Conservation (phyloP, 2,329 filamentous ascomycete genomes). For the Corniculantispora saksenae region DNA sequence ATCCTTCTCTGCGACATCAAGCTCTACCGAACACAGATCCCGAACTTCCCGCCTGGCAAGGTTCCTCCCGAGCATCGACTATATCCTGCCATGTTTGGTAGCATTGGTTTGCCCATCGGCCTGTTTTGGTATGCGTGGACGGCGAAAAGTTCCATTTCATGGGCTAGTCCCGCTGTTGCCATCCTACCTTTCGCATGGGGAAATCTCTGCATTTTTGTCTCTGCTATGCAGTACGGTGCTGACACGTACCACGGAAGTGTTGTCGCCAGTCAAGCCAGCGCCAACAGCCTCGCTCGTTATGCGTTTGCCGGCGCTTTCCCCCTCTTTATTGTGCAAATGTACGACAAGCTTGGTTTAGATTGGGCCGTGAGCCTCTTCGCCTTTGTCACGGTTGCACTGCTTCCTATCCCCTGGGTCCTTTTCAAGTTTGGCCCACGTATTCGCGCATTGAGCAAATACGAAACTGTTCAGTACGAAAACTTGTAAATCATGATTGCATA, state of each 20-base stretch:
- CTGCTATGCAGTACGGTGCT: slow-evolving; percentile 51
- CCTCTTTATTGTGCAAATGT: slow-evolving; percentile 61
- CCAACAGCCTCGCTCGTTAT: slow-evolving; percentile 61
- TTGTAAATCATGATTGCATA: background rate
- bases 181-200: slow-evolving; percentile 61
- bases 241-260: slow-evolving; percentile 58
- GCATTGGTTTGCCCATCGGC: slow-evolving; percentile 51
- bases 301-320: slow-evolving; percentile 58
- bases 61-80: slow-evolving; percentile 58
- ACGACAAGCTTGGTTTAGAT: slow-evolving; percentile 41
- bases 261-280: slow-evolving; percentile 59
- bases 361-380: slow-evolving; percentile 51
- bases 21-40: slow-evolving; percentile 42
- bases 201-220: slow-evolving; percentile 60
- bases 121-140: slow-evolving; percentile 65
- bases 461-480: slow-evolving; percentile 32
- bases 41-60: slow-evolving; percentile 33
- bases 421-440: slow-evolving; percentile 50
- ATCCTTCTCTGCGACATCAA: slow-evolving; percentile 43
- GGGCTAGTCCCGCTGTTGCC: slow-evolving; percentile 52
- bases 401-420: slow-evolving; percentile 55
- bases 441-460: slow-evolving; percentile 41
- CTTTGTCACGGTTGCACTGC: slow-evolving; percentile 47
- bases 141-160: slow-evolving; percentile 45
- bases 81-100: slow-evolving; percentile 60